These are phyloP conservation scores for Paecilomyces formosus DNA, from an alignment of 2,329 filamentous ascomycete species.

Conservation along the genomic window DNA sequence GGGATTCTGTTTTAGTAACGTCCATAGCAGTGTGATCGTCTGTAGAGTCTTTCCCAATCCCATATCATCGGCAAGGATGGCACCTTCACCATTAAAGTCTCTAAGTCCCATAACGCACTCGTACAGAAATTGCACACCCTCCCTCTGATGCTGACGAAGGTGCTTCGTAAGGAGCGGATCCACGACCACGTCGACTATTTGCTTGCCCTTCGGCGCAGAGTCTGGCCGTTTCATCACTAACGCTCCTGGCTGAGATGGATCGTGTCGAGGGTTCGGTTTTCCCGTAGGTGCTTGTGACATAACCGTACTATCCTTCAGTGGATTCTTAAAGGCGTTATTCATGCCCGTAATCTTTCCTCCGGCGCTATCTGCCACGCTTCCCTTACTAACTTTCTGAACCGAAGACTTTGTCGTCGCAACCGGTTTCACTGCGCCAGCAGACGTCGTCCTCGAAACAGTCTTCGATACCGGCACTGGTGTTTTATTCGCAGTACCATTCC, in stretches of 20 bases:
- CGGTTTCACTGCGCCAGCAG: constrained; percentile 1
- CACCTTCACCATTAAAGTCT: constrained; percentile 58
- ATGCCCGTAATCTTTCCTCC: constrained; percentile 31
- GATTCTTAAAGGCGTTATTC: constrained; percentile 53
- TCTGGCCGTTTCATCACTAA: constrained; percentile 60
- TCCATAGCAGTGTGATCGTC: constrained; percentile 65
- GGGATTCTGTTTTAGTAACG: constrained; percentile 63
- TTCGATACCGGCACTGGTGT: not conserved
- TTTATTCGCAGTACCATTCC: constrained; percentile 12
- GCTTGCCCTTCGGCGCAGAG: constrained; percentile 51
- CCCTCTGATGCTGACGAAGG: constrained; percentile 60
- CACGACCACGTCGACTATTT: constrained; percentile 64
- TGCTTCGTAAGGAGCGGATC: constrained; percentile 58
- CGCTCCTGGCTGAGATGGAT: constrained; percentile 52
- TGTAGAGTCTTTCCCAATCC: constrained; percentile 67
- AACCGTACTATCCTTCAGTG: constrained; percentile 48
- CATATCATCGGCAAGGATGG: constrained; percentile 69
- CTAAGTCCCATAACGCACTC: constrained; percentile 71
- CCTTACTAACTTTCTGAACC: constrained; percentile 20
- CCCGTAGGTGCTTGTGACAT: constrained; percentile 38
- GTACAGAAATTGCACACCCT: constrained; percentile 64
- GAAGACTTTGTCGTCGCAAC: constrained; percentile 14
- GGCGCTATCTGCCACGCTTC: constrained; percentile 31
- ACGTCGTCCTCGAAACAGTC: not conserved
- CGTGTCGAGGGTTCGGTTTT: constrained; percentile 56